Percentiles rank a stretch among this genome's conserved stretches.
Evolutionary conservation across 805 yeast genomes (phyloP).

Genomic region (Lachancea dasiensis): DNA sequence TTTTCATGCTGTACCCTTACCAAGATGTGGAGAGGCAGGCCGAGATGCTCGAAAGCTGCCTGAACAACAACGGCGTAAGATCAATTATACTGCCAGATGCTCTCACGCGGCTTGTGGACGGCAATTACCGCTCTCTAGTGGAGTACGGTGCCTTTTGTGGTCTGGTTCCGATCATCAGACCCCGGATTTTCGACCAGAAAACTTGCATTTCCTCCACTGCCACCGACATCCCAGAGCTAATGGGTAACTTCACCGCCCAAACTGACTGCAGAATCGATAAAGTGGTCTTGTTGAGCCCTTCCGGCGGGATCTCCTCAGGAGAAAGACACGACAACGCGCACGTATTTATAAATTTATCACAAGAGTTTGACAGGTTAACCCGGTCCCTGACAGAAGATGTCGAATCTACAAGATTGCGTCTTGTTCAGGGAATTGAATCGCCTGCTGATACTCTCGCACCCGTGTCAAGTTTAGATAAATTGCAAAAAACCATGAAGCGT

Average conservation of each 20-base stretch:
- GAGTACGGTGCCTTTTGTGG: slow-evolving; percentile 27
- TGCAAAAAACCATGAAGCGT: slow-evolving; percentile 10
- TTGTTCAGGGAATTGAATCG: slow-evolving; percentile 1
- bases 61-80: slow-evolving; percentile 19
- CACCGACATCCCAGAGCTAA: slow-evolving; percentile 34
- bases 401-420: slow-evolving; percentile 7
- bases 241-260: slow-evolving; percentile 31
- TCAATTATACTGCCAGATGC: slow-evolving; percentile 27
- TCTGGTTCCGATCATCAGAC: slow-evolving; percentile 46
- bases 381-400: slow-evolving; percentile 10
- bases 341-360: slow-evolving; percentile 77
- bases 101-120: slow-evolving; percentile 14
- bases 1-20: slow-evolving; percentile 49
- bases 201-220: slow-evolving; percentile 39
- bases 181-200: slow-evolving; percentile 57
- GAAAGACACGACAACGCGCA: slow-evolving; percentile 80
- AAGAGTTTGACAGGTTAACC: slow-evolving; percentile 45
- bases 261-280: slow-evolving; percentile 59
- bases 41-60: slow-evolving; percentile 22
- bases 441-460: slow-evolving; percentile 14
- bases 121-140: slow-evolving; percentile 28
- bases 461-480: slow-evolving; percentile 16
- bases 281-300: slow-evolving; percentile 65
- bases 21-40: slow-evolving; percentile 14
- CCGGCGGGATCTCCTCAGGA: slow-evolving; percentile 87